Conservation (phyloP, 768 basidiomycete species). For the Dentipellis sp. region DNA sequence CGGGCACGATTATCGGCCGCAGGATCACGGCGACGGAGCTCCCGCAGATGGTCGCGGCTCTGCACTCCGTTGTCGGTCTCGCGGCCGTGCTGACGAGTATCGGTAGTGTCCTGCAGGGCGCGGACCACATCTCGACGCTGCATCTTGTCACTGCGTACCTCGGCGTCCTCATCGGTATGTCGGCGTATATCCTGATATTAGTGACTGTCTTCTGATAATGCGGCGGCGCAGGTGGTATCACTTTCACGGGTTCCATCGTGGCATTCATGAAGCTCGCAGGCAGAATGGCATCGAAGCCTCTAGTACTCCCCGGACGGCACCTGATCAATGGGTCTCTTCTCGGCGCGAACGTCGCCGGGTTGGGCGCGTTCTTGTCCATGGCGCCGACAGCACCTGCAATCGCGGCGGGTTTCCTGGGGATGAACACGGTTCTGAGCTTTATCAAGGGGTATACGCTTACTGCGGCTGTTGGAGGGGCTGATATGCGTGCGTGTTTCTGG, state of each 20-base stretch:
- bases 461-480: constrained; percentile 87
- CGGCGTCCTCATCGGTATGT: constrained; percentile 71
- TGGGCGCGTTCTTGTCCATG: constrained; percentile 70
- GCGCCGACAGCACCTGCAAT: constrained; percentile 62
- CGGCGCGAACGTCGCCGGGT: constrained; percentile 58
- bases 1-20: constrained; percentile 69
- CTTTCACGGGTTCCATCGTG: constrained; percentile 85
- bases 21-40: constrained; percentile 83
- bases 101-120: constrained; percentile 63
- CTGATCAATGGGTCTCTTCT: constrained; percentile 65
- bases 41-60: constrained; percentile 72
- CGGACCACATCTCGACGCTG: constrained; percentile 57
- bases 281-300: constrained; percentile 66
- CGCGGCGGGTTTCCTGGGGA: constrained; percentile 71
- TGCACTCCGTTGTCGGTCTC: constrained; percentile 85
- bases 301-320: constrained; percentile 70
- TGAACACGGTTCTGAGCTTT: constrained; percentile 70
- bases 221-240: constrained; percentile 51
- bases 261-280: constrained; percentile 86
- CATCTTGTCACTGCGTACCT: constrained; percentile 83
- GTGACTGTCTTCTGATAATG: neutral
- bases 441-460: constrained; percentile 83
- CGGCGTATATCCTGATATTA: neutral
- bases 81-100: constrained; percentile 85
- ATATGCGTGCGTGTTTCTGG: constrained; percentile 63